A percentile compares a stretch with the other conserved stretches of the same genome.
Conservation (phyloP, 23 red algal species). For the Rhodosorus marinus region DNA sequence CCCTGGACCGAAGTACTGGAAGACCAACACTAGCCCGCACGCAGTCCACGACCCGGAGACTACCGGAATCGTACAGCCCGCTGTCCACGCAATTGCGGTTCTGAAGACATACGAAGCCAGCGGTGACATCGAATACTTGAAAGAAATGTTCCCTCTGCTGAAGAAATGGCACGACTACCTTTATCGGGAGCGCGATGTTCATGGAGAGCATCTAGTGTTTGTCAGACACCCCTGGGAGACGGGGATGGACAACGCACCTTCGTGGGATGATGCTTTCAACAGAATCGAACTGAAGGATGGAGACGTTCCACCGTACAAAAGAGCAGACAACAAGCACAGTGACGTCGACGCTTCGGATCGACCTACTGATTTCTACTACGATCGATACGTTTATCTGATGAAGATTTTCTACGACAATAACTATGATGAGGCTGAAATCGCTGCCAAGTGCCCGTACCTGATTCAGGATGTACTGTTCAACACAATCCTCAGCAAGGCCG, state of each 20-base stretch:
- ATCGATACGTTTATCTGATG: conserved; percentile 26
- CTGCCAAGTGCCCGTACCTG: conserved; percentile 11
- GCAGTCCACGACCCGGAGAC: conserved; percentile 4
- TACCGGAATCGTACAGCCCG: conserved; percentile 32
- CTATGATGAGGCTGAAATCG: conserved; percentile 14
- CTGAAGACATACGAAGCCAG: conserved; percentile 10
- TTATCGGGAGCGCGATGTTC: conserved; percentile 18
- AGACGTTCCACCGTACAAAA: conserved; percentile 17
- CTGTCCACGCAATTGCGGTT: not conserved
- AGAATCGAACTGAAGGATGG: conserved; percentile 1
- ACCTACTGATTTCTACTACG: conserved; percentile 18
- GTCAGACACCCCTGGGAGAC: conserved; percentile 50
- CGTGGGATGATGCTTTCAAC: conserved; percentile 30
- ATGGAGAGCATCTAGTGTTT: conserved; percentile 18
- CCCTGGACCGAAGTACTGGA: conserved; percentile 33
- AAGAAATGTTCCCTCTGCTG: conserved; percentile 15
- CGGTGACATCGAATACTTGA: conserved; percentile 5
- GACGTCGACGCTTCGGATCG: conserved; percentile 41
- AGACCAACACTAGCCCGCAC: conserved; percentile 8
- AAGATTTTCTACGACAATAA: conserved; percentile 24
- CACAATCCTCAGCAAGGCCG: conserved; percentile 17
- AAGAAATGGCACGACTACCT: conserved; percentile 17
- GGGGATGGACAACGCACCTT: conserved; percentile 46
- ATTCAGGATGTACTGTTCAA: conserved; percentile 36
- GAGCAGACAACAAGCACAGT: not conserved